Base-by-base conservation (phyloP, 2,329 filamentous ascomycete genomes). In the Scedosporium minutisporum region DNA sequence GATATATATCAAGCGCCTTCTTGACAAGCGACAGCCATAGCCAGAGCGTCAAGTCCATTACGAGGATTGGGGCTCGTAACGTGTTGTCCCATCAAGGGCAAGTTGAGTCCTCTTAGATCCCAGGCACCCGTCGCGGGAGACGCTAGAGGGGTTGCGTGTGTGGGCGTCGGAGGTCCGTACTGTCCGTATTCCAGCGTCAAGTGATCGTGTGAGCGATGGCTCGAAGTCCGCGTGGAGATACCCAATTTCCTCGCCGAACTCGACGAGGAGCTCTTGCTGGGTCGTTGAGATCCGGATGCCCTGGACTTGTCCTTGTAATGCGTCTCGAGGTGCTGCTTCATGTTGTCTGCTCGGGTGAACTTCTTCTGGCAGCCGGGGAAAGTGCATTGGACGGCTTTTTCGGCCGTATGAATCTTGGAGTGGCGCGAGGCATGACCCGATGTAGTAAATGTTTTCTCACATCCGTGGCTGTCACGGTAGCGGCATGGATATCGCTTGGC, bases 401-500 rank as follows among this genome's bases (percentile, higher is more conserved):
- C 89, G 58, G 88, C 88, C 1, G 88, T 91, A 77, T 93, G 90
- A 70, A 91, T 92, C 74, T 92, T 92, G 64, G 89, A 89, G 72
- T 93, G 90, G 48, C 90, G 86, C 53, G 90, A 91, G n/a, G 90
- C 89, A 69, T 93, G 90, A 53, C 90, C 90, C 0, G 90, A 93
- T 2, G 90, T 93, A 64, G 90, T 93, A 72, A 93, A 93, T 10
- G 86, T 90, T 77, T 91, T 90, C 69, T 83, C 84, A 76, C 90
- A 93, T 48, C 85, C 83, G 68, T 86, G 87, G 60, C 81, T 82
- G 65, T 91, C 87, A 41, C 86, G 84, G 70, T 87, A 88, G 25
- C 88, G 87, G 72, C 89, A 92, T 1, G 88, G 87, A 68, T 90
- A 91, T 63, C 87, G 82, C 83, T 87, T 91, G 73, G 79, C 74